Percentiles rank a stretch among this genome's conserved stretches.
These are phyloP conservation scores for Ailanthus altissimus DNA, from an alignment of 345 rosid genomes.

Conservation along the genomic window DNA sequence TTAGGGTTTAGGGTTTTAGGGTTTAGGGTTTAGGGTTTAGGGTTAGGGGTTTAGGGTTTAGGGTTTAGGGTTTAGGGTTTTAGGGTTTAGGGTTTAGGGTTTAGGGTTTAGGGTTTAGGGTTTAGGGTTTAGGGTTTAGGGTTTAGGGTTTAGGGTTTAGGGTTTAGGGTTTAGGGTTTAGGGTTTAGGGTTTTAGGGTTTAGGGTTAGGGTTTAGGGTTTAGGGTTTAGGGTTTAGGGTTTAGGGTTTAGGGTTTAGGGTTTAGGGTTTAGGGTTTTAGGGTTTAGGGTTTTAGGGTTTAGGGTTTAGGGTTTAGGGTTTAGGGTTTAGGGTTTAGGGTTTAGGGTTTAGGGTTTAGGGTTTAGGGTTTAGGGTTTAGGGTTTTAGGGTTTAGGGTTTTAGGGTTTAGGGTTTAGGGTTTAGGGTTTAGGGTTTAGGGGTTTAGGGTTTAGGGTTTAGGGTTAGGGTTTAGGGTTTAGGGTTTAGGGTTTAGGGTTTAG, in stretches of 20 bases:
- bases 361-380: neutral
- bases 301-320: neutral
- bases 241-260: slow-evolving; percentile 11
- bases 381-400: neutral
- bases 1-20: slow-evolving; percentile 6
- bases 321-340: neutral
- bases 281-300: neutral
- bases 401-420: neutral
- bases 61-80: neutral
- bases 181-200: slow-evolving; percentile 7
- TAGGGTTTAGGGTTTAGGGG: neutral
- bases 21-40: slow-evolving; percentile 11
- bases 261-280: slow-evolving; percentile 4
- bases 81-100: slow-evolving; percentile 16
- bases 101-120: slow-evolving; percentile 8
- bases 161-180: slow-evolving; percentile 14
- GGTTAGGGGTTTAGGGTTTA: slow-evolving; percentile 19
- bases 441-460: slow-evolving; percentile 1
- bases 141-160: slow-evolving; percentile 20
- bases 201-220: slow-evolving; percentile 12
- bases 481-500: neutral
- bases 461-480: neutral
- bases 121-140: slow-evolving; percentile 20
- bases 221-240: neutral
- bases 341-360: neutral